Evolutionary conservation across 257 asterid species (phyloP).

Genomic region (Capsicum rhomboideum): DNA sequence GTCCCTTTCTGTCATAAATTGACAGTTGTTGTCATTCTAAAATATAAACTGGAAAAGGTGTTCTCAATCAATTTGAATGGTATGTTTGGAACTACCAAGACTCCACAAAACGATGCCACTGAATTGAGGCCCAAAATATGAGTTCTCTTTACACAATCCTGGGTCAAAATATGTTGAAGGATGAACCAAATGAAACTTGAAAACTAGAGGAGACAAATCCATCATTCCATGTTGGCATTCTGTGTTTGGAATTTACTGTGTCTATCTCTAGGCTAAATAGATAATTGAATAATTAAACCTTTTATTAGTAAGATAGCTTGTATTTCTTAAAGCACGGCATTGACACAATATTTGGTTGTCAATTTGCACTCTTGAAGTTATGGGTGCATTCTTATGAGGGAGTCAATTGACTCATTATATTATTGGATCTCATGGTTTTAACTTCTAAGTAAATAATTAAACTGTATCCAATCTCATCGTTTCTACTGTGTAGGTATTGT

Average conservation of each 20-base stretch:
- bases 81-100: neutral
- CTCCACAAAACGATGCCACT: neutral
- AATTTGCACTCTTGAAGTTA: neutral
- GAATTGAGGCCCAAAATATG: neutral
- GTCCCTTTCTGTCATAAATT: too few species aligned
- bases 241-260: neutral
- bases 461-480: neutral
- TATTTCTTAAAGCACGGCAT: neutral
- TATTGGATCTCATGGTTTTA: neutral
- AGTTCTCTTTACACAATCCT: neutral
- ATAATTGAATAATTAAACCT: neutral
- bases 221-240: neutral
- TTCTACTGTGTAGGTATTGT: conserved; percentile 47
- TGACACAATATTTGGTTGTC: neutral
- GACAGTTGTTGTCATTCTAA: neutral
- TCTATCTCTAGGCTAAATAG: neutral
- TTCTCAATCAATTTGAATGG: neutral
- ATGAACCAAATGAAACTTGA: neutral
- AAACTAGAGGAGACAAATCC: neutral
- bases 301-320: neutral
- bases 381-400: neutral
- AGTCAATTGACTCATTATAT: neutral
- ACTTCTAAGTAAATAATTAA: neutral
- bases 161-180: neutral
- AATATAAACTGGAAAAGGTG: neutral